phyloP scores from a whole-genome alignment of 1,284 basidiomycete genomes.

The Melanopsichium pennsylvanicum region DNA sequence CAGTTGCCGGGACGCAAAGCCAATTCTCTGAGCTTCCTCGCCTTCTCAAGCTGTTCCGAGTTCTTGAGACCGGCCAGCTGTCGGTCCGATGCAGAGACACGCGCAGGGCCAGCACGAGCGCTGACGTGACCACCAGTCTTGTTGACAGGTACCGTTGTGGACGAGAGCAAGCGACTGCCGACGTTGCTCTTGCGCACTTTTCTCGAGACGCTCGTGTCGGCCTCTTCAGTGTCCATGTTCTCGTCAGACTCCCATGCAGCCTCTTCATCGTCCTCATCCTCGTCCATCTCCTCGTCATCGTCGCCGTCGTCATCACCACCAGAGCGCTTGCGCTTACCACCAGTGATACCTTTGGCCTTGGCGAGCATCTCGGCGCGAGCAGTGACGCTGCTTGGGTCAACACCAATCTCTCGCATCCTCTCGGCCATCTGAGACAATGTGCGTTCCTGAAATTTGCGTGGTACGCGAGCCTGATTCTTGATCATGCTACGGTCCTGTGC shows the following conservation, averaged over 20 bases:
- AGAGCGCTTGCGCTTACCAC: slow-evolving; percentile 73
- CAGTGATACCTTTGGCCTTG: slow-evolving; percentile 74
- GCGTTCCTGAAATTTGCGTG: slow-evolving; percentile 76
- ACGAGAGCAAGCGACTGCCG: slow-evolving; percentile 65
- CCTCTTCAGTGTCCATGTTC: slow-evolving; percentile 68
- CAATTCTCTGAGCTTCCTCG: slow-evolving; percentile 54
- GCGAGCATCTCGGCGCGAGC: slow-evolving; percentile 85
- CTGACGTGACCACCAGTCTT: slow-evolving; percentile 54
- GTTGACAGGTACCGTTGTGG: slow-evolving; percentile 53
- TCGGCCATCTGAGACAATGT: slow-evolving; percentile 85
- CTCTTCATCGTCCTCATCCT: slow-evolving; percentile 64
- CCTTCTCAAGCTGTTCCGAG: slow-evolving; percentile 58
- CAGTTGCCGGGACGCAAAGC: slow-evolving; percentile 56
- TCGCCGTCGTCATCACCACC: slow-evolving; percentile 68
- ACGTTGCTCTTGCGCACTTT: slow-evolving; percentile 72
- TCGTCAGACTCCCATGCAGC: slow-evolving; percentile 70
- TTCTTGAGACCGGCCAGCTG: slow-evolving; percentile 56
- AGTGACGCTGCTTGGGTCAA: slow-evolving; percentile 86
- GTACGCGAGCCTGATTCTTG: slow-evolving; percentile 88
- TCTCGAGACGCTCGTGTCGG: slow-evolving; percentile 30
- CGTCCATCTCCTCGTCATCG: slow-evolving; percentile 58
- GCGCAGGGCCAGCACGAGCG: slow-evolving; percentile 59
- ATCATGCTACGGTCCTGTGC: slow-evolving; percentile 87
- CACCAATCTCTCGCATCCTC: slow-evolving; percentile 82
- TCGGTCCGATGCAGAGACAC: slow-evolving; percentile 58